Conservation (phyloP, 2,329 filamentous ascomycete species). For the Coleophoma crateriformis region DNA sequence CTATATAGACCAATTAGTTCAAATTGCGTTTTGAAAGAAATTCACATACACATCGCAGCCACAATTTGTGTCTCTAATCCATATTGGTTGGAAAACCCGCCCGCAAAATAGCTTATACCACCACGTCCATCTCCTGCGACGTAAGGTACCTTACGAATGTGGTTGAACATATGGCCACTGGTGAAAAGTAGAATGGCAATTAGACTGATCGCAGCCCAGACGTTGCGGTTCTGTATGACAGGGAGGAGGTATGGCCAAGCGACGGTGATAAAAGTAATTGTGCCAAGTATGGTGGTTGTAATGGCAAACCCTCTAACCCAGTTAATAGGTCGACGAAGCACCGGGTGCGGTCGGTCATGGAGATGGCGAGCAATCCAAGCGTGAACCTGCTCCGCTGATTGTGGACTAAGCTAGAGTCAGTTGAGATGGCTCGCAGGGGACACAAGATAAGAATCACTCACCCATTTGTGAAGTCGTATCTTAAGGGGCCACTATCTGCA, state of each 20-base stretch:
- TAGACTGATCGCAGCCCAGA: constrained; percentile 88
- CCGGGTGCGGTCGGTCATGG: constrained; percentile 70
- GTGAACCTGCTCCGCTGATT: constrained; percentile 72
- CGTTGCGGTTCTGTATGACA: constrained; percentile 79
- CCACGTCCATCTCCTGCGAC: constrained; percentile 79
- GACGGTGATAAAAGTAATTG: constrained; percentile 62
- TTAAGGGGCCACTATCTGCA: constrained; percentile 59
- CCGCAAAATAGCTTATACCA: constrained; percentile 83
- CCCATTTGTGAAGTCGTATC: constrained; percentile 83
- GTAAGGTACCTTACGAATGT: constrained; percentile 94
- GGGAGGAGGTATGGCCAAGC: constrained; percentile 76
- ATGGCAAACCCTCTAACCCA: constrained; percentile 69
- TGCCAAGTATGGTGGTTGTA: constrained; percentile 64
- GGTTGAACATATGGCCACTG: constrained; percentile 98
- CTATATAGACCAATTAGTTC: constrained; percentile 31
- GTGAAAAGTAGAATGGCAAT: constrained; percentile 90
- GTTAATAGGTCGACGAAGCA: constrained; percentile 81
- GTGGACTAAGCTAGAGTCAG: constrained; percentile 45
- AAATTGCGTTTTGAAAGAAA: background rate
- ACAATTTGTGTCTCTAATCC: constrained; percentile 95
- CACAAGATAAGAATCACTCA: constrained; percentile 34
- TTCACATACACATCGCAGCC: constrained; percentile 79
- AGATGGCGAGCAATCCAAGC: constrained; percentile 75
- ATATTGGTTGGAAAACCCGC: constrained; percentile 88
- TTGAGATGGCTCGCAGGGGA: constrained; percentile 2